Evolutionary conservation across 176 grass and related monocot species (phyloP).

Genomic region (Lolium perenne): DNA sequence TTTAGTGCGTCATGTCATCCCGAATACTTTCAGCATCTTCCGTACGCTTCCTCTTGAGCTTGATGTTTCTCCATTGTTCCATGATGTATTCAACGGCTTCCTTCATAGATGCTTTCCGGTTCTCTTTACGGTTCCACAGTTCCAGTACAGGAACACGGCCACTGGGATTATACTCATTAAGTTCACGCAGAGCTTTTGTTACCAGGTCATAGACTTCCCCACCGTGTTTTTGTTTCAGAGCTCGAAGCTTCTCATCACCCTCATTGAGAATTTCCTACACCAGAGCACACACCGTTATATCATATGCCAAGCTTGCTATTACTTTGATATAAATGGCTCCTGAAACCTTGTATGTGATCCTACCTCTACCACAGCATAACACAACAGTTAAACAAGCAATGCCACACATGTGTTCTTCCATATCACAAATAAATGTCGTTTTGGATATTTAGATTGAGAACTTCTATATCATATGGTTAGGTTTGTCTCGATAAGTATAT

Average conservation of each 20-base stretch:
- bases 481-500: too few species aligned
- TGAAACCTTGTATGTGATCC: too few species aligned
- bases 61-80: not conserved
- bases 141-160: not conserved
- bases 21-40: not conserved
- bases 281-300: not conserved
- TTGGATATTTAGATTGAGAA: too few species aligned
- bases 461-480: too few species aligned
- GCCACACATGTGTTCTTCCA: too few species aligned
- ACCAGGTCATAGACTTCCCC: not conserved
- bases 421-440: too few species aligned
- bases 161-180: not conserved
- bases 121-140: not conserved
- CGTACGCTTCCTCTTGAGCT: not conserved
- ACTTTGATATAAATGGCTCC: too few species aligned
- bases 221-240: not conserved
- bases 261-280: not conserved
- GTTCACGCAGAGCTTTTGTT: not conserved
- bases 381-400: too few species aligned
- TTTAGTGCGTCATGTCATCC: not conserved
- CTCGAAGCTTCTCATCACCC: not conserved
- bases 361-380: too few species aligned
- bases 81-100: not conserved
- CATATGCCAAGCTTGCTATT: not conserved
- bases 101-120: not conserved